Evolutionary conservation across 257 asterid species (phyloP).

Genomic region (Dorcoceras hygrometricum): DNA sequence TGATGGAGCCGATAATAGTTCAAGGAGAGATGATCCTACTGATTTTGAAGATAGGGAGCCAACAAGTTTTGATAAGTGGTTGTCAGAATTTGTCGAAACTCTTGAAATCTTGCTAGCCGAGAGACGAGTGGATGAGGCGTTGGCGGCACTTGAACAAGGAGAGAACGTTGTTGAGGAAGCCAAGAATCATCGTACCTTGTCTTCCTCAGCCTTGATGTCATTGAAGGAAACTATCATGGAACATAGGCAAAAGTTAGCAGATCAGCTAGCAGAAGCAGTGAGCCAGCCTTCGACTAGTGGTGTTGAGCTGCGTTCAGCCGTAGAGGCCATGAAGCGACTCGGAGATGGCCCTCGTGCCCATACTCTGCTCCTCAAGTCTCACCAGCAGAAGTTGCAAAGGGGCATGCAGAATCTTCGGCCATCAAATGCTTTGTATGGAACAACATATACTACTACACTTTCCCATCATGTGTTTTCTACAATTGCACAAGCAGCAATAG

Average conservation of each 20-base stretch:
- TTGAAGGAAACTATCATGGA: slow-evolving; percentile 48
- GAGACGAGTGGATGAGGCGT: slow-evolving; percentile 73
- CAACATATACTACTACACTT: slow-evolving; percentile 70
- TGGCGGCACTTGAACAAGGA: slow-evolving; percentile 67
- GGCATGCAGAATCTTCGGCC: slow-evolving; percentile 55
- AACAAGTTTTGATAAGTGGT: slow-evolving; percentile 57
- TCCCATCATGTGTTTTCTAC: slow-evolving; percentile 79
- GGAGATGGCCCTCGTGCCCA: slow-evolving; percentile 95
- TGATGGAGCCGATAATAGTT: slow-evolving; percentile 35
- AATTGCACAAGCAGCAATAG: slow-evolving; percentile 79
- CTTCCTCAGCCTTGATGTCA: slow-evolving; percentile 39
- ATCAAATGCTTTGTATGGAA: slow-evolving; percentile 51
- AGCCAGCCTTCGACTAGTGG: slow-evolving; percentile 63
- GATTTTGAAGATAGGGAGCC: slow-evolving; percentile 40
- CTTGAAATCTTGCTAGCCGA: slow-evolving; percentile 79
- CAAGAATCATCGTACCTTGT: slow-evolving; percentile 22
- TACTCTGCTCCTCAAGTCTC: slow-evolving; percentile 63
- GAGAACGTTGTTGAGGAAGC: slow-evolving; percentile 49
- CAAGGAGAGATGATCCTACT: slow-evolving; percentile 33
- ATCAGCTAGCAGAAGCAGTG: slow-evolving; percentile 73
- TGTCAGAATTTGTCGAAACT: slow-evolving; percentile 51
- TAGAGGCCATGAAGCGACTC: slow-evolving; percentile 65
- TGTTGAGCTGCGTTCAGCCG: slow-evolving; percentile 68
- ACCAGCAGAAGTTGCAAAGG: slow-evolving; percentile 56
- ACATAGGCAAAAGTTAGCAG: slow-evolving; percentile 65